Evolutionary conservation across 2,329 filamentous ascomycete species (phyloP), one percentile per base, ranked within the genome.

Genomic region (Arthroderma uncinatum): DNA sequence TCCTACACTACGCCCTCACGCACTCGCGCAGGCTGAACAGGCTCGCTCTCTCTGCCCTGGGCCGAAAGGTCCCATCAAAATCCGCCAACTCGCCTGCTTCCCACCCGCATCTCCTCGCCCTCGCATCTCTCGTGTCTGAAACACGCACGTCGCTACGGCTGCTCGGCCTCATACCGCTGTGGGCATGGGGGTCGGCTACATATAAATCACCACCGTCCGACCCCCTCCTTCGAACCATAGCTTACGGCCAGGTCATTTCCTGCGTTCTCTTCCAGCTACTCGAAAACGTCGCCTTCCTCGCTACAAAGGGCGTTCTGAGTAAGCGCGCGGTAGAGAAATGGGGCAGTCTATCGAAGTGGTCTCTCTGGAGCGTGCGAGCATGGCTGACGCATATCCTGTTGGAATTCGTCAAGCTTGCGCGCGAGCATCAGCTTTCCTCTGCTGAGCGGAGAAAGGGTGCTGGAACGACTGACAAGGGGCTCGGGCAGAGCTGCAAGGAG

Each of bases 261-360:
- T 86, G 87, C 69, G 72, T 86, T 8, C 68, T 75, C 8, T 95
- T 87, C 75, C 90, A 96, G 72, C 73, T 81, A 1, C 78, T 92
- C 40, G 93, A 98, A 76, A 96, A 95, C 73, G 79, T 80, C 39
- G 86, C 86, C 14, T 95, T 86, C 74, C 79, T 97, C 37, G 79
- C 83, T 2, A 76, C 78, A 59, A 90, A 90, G 70, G 84, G 85
- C 19, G 80, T 94, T 2, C 68, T 95, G 54, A 77, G 69, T 7
- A 66, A 71, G 42, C 64, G 64, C 3, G 63, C 69, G 16, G 61
- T 76, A 4, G 69, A 73, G 19, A 69, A 69, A 48, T 70, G 67
- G 12, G 76, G 79, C 52, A 79, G 79, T 52, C 79, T 87, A 68
- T 78, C 70, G 28, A 77, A 74, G 62, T 83, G 85, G 67, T 85